Evolutionary conservation across 495 filamentous ascomycete species (phyloP).

Genomic region (Jackrogersella minutella): DNA sequence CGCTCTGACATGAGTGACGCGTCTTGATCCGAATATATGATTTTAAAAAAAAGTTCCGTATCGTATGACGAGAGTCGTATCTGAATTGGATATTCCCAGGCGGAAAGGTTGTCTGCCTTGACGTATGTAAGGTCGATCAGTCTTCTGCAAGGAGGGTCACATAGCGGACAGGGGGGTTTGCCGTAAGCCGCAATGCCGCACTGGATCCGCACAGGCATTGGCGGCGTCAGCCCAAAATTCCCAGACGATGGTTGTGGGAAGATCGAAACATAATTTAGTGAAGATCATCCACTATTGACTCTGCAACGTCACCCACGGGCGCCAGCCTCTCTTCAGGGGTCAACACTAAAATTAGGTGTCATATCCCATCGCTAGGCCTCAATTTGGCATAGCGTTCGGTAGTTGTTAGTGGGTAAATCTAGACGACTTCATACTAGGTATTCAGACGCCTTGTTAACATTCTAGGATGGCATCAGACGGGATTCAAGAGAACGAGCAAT

Average conservation of each 20-base stretch:
- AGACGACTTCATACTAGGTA: not conserved
- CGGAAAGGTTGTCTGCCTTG: not conserved
- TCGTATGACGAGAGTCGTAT: not conserved
- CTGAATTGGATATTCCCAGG: conserved; percentile 4
- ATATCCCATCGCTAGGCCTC: not conserved
- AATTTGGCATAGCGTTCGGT: conserved; percentile 8
- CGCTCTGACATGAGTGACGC: too few relatives aligned
- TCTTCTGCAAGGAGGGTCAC: conserved; percentile 9
- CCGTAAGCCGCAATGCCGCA: conserved; percentile 29
- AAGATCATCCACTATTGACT: conserved; percentile 28
- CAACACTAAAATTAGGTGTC: conserved; percentile 5
- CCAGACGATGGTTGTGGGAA: conserved; percentile 31
- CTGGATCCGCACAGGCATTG: conserved; percentile 26
- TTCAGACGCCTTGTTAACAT: not conserved
- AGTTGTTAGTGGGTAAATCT: conserved; percentile 8
- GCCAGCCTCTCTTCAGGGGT: conserved; percentile 11
- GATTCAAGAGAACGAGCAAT: not conserved
- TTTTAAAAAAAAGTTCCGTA: not conserved
- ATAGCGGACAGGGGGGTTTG: conserved; percentile 5
- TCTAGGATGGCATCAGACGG: not conserved
- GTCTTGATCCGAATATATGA: not conserved
- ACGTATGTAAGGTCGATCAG: not conserved
- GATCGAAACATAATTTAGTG: conserved; percentile 36
- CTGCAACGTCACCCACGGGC: conserved; percentile 3
- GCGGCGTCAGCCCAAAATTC: conserved; percentile 25